A percentile compares a stretch with the other conserved stretches of the same genome.
Evolutionary conservation across 306 rosid species (phyloP).

Genomic region (Castanospermum australe): DNA sequence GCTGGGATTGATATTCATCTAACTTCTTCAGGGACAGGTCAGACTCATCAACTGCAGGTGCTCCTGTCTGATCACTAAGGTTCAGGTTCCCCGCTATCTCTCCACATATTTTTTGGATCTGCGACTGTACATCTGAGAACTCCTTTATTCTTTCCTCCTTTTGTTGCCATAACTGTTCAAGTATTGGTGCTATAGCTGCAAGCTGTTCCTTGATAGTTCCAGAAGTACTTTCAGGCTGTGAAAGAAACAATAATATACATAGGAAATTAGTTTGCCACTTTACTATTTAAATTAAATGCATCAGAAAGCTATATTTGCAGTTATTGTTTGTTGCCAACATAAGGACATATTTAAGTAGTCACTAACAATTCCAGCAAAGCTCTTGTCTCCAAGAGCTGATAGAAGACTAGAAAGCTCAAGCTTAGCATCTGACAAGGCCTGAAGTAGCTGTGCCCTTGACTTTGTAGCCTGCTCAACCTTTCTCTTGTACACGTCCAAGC

Average conservation of each 20-base stretch:
- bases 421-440: slow-evolving; percentile 81
- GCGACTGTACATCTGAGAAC: slow-evolving; percentile 84
- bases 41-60: slow-evolving; percentile 70
- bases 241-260: neutral
- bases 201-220: slow-evolving; percentile 53
- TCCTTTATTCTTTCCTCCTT: slow-evolving; percentile 90
- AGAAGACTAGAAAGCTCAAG: slow-evolving; percentile 77
- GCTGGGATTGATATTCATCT: slow-evolving; percentile 86
- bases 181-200: slow-evolving; percentile 87
- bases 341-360: slow-evolving; percentile 10
- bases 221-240: slow-evolving; percentile 43
- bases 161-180: slow-evolving; percentile 84
- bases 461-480: slow-evolving; percentile 94
- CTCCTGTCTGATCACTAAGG: slow-evolving; percentile 40
- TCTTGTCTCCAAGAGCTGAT: slow-evolving; percentile 87
- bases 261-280: slow-evolving; percentile 20
- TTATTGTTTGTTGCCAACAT: neutral
- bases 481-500: slow-evolving; percentile 93
- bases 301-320: neutral
- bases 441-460: slow-evolving; percentile 93
- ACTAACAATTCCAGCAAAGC: slow-evolving; percentile 52
- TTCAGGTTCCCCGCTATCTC: slow-evolving; percentile 81
- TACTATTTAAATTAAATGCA: neutral
- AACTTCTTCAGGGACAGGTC: slow-evolving; percentile 85
- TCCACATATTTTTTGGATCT: slow-evolving; percentile 90